A percentile compares a stretch with the other conserved stretches of the same genome.
Conservation (phyloP, 2,329 filamentous ascomycete species). For the Myriangium duriaei region DNA sequence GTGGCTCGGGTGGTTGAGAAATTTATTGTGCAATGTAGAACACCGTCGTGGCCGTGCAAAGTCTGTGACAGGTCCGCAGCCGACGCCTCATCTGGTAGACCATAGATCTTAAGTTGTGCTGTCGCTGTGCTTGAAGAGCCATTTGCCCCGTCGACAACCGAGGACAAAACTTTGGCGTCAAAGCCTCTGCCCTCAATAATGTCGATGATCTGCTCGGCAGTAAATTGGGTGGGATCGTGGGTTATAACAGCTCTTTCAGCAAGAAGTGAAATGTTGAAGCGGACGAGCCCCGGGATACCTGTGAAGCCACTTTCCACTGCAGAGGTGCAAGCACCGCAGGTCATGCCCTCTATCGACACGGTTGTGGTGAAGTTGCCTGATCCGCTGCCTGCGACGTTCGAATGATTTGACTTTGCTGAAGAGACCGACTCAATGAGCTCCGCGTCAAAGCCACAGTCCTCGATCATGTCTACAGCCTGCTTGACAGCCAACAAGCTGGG, state of each 20-base stretch:
- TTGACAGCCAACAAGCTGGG: constrained; percentile 60
- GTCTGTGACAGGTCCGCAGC: constrained; percentile 59
- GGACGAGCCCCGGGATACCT: constrained; percentile 61
- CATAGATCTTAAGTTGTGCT: constrained; percentile 74
- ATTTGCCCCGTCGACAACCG: constrained; percentile 47
- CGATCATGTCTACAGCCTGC: constrained; percentile 70
- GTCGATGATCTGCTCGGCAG: constrained; percentile 62
- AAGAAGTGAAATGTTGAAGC: constrained; percentile 89
- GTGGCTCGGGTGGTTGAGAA: constrained; percentile 61
- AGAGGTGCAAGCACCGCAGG: constrained; percentile 89
- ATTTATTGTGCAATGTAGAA: constrained; percentile 62
- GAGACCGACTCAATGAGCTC: constrained; percentile 58
- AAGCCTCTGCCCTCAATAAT: constrained; percentile 86
- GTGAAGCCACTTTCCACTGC: constrained; percentile 77
- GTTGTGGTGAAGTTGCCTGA: constrained; percentile 54
- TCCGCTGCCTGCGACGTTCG: constrained; percentile 18
- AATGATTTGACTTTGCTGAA: constrained; percentile 24
- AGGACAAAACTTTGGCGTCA: constrained; percentile 70
- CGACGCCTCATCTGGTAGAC: constrained; percentile 57
- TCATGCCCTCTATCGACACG: constrained; percentile 90
- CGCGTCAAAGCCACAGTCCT: constrained; percentile 85
- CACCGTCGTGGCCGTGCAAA: constrained; percentile 53
- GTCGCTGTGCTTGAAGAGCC: constrained; percentile 43
- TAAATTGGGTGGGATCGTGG: constrained; percentile 61
- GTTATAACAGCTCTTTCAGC: constrained; percentile 84